Conservation (phyloP, 768 basidiomycete species). For the Naganishia vishniacii region DNA sequence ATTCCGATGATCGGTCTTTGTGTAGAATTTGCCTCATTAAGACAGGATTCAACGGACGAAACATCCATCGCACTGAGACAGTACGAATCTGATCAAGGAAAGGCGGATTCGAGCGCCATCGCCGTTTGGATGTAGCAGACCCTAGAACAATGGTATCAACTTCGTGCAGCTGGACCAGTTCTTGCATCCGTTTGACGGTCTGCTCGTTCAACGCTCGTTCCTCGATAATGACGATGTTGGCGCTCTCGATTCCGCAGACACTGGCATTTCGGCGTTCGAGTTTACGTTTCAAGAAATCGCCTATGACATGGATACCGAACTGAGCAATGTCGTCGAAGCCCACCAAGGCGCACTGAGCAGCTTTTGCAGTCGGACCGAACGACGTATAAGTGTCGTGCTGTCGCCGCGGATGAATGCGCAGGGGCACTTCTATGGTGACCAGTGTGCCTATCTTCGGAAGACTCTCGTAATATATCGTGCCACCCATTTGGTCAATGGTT, state of each 20-base stretch:
- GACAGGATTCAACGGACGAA: conserved; percentile 13
- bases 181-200: neutral
- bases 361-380: too few species aligned
- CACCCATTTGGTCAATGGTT: conserved; percentile 43
- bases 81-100: neutral
- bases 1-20: neutral
- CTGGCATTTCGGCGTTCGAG: neutral
- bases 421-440: conserved; percentile 40
- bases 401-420: conserved; percentile 25
- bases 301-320: neutral
- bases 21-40: conserved; percentile 5
- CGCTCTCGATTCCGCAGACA: neutral
- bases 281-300: conserved; percentile 19
- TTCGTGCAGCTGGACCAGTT: neutral
- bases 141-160: conserved; percentile 5
- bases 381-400: neutral
- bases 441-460: conserved; percentile 37
- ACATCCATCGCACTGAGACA: conserved; percentile 20
- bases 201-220: conserved; percentile 3
- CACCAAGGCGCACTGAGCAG: neutral
- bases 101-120: conserved; percentile 7
- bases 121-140: neutral
- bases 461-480: conserved; percentile 39
- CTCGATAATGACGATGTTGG: conserved; percentile 6
- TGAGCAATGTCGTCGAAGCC: conserved; percentile 12